Evolutionary conservation across 371 early-diverging fungal genomes (phyloP), one percentile per base, ranked within the genome.

Genomic region (Syncephalastrum contaminatum): DNA sequence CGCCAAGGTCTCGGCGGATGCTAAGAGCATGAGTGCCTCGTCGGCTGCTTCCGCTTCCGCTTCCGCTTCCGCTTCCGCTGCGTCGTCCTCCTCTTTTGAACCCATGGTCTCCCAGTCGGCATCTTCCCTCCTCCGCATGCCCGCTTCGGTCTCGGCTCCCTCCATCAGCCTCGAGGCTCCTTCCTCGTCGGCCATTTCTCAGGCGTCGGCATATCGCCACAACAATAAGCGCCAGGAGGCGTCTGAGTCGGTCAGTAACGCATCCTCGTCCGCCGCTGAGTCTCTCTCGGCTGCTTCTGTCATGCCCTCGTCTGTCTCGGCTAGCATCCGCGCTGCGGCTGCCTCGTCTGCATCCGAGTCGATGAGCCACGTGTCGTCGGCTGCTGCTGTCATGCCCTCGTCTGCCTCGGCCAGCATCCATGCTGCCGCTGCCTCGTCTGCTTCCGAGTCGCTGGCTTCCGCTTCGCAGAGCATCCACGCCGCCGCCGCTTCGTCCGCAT

Each of bases 51-150:
- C 46, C n/a, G n/a, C 16, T 30, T 4, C 54, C 21, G 13, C 53
- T 8, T 54, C 41, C 14, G 42, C 41, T 39, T 41, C 43, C 12
- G 20, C 18, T 20, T 30, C 52, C 19, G 39, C 53, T 25, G 39
- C 39, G 0, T 7, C 53, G n/a, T 39, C 51, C 8, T 13, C 36
- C 4, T 52, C 47, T 25, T 30, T 30, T 6, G 10, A 5, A 10
- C 36, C 36, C 36, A 30, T 8, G 36, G 36, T 10, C 36, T 30
- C 36, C 36, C 10, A 2, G 30, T 45, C 36, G 21, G 46, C 49
- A 13, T 43, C 48, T 12, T 46, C 56, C n/a, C 36, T 47, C 43
- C 42, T 24, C 22, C 41, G 43, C 24, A 53, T 53, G 53, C 43
- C 51, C 13, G 5, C 30, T 4, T 51, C 51, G 16, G 55, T 48